Evolutionary conservation across 352 stramenopile genomes (phyloP).

Genomic region (Phytophthora palmivora): DNA sequence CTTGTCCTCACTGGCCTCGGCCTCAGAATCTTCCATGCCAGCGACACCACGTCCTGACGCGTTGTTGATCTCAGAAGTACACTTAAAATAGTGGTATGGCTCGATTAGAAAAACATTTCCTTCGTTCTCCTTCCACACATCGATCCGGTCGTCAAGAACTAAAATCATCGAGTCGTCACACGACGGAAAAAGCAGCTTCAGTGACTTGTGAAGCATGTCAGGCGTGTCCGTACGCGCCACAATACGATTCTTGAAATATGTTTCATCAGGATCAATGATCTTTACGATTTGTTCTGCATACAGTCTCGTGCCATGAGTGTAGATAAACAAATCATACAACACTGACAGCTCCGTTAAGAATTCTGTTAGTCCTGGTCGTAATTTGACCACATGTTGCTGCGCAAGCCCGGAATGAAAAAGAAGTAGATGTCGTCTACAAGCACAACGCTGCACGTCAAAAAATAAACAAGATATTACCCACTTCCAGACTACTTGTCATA

Average conservation of each 20-base stretch:
- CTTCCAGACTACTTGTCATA: slow-evolving; percentile 20
- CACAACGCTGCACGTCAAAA: not conserved
- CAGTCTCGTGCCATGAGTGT: slow-evolving; percentile 94
- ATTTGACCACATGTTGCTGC: slow-evolving; percentile 93
- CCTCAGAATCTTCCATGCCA: slow-evolving; percentile 48
- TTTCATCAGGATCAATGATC: slow-evolving; percentile 89
- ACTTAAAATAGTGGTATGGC: slow-evolving; percentile 87
- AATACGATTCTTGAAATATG: slow-evolving; percentile 88
- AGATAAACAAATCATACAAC: slow-evolving; percentile 95
- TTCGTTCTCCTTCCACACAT: slow-evolving; percentile 91
- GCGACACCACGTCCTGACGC: slow-evolving; percentile 59
- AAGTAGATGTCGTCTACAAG: slow-evolving; percentile 77
- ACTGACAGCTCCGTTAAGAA: slow-evolving; percentile 89
- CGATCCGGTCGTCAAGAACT: slow-evolving; percentile 84
- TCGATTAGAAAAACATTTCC: slow-evolving; percentile 89
- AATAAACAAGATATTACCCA: not conserved
- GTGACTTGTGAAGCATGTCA: slow-evolving; percentile 87
- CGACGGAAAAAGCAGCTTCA: slow-evolving; percentile 88
- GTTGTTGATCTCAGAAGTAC: slow-evolving; percentile 87
- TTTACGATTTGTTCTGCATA: slow-evolving; percentile 95
- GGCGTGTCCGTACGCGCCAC: slow-evolving; percentile 88
- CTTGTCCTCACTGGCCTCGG: slow-evolving; percentile 39
- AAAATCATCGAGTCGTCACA: slow-evolving; percentile 91
- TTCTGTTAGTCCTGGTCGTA: slow-evolving; percentile 89
- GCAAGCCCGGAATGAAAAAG: slow-evolving; percentile 78